Base-by-base conservation (phyloP, 768 basidiomycete species). In the Hypholoma sublateritium region DNA sequence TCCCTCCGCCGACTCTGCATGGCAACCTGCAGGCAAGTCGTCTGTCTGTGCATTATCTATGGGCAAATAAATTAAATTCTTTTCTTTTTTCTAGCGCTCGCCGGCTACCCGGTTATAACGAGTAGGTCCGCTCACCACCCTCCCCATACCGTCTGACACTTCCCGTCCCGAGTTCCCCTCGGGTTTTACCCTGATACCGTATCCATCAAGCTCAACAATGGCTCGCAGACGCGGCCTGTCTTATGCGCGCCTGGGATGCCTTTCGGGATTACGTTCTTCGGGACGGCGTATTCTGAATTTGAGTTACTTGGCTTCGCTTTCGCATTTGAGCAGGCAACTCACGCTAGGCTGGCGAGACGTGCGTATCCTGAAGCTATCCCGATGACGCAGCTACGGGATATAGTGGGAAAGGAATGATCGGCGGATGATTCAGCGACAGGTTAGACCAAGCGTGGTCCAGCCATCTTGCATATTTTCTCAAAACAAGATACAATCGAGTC, bases 291-390 rank as follows among this genome's bases (percentile, higher is more conserved):
- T 64, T 80, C 80, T 41, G 87, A 87, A 56, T 80, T 77, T 62
- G 67, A 75, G 24, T 71, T 87, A 42, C 76, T 88, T 56, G 74
- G 79, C 0, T 77, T 82, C 55, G 87, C 77, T 2, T 87, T 76
- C 69, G 84, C 85, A 1, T 87, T 82, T 59, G 87, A 89, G 67
- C 85, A 86, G 65, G 76, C 73, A 57, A 87, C 87, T 5, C 73
- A 80, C 53, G 78, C 77, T 1, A 67, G 85, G 19, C 62, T 84
- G 45, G 63, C 66, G 55, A 72, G 79, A 60, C 71, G 64, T 63
- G 84, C 83, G 3, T 82, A 74, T 59, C 45, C 73, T 1, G 80
- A 70, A 8, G 84, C 84, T 7, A 79, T 85, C n/a, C 85, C 83
- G 1, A 80, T 69, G 64, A 85, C 81, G 14, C 85, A 77, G 54